Evolutionary conservation across 345 rosid species (phyloP).

Genomic region (Citropsis articulata): DNA sequence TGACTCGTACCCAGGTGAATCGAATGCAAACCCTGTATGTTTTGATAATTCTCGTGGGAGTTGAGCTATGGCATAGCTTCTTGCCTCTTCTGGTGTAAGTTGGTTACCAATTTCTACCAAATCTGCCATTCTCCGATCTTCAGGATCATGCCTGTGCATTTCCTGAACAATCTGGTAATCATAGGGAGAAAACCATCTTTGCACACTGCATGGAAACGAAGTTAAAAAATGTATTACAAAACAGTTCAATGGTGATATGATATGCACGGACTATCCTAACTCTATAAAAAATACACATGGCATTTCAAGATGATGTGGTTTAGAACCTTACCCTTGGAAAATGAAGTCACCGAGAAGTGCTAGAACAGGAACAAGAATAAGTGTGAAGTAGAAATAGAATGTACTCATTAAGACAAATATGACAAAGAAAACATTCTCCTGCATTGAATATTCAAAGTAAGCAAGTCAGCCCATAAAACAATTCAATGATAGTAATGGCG

Average conservation of each 20-base stretch:
- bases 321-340: slow-evolving; percentile 68
- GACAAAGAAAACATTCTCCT: slow-evolving; percentile 83
- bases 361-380: slow-evolving; percentile 76
- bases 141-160: slow-evolving; percentile 69
- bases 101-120: slow-evolving; percentile 50
- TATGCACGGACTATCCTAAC: not conserved
- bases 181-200: slow-evolving; percentile 95
- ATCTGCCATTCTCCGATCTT: slow-evolving; percentile 39
- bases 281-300: not conserved
- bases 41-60: slow-evolving; percentile 85
- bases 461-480: slow-evolving; percentile 15
- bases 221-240: not conserved
- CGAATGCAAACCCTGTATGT: slow-evolving; percentile 96
- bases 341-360: slow-evolving; percentile 95
- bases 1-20: slow-evolving; percentile 96
- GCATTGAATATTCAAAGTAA: slow-evolving; percentile 21
- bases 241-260: not conserved
- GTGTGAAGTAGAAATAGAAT: slow-evolving; percentile 72
- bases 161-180: slow-evolving; percentile 96
- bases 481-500: not conserved
- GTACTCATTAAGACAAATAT: slow-evolving; percentile 90
- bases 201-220: slow-evolving; percentile 45
- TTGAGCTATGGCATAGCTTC: slow-evolving; percentile 78
- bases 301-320: not conserved
- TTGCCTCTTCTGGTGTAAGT: slow-evolving; percentile 74